Conservation (phyloP, 169 alveolate genomes). For the Plasmodium coatneyi region DNA sequence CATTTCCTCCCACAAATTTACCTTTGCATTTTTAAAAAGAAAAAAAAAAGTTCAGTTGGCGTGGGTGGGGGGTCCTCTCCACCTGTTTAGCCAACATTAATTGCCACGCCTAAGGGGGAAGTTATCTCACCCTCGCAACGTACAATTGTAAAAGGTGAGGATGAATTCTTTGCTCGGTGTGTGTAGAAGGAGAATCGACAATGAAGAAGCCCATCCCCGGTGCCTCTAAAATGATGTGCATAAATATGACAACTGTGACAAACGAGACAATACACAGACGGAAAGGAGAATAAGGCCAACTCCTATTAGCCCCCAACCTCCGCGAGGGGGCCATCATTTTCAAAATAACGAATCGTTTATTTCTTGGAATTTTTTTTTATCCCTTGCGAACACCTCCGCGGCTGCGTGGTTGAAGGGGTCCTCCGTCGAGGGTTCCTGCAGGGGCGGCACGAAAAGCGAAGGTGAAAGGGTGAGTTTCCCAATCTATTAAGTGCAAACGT, state of each 20-base stretch:
- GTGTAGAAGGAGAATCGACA: background rate
- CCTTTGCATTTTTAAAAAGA: background rate
- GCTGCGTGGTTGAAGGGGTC: constrained; percentile 62
- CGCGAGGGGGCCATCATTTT: background rate
- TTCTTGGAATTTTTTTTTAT: constrained; percentile 25
- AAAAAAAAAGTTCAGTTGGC: background rate
- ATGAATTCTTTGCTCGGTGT: background rate
- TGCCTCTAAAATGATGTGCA: background rate
- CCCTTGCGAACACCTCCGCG: constrained; percentile 45
- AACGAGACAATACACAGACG: background rate
- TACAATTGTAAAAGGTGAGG: background rate
- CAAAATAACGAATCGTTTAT: constrained; percentile 33
- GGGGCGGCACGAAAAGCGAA: background rate
- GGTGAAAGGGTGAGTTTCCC: background rate
- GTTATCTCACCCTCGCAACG: background rate
- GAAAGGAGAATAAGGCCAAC: background rate
- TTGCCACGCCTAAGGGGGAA: background rate
- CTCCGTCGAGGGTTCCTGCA: constrained; percentile 70
- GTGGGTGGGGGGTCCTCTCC: background rate
- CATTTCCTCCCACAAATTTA: background rate
- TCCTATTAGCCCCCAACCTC: background rate
- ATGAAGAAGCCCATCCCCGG: background rate
- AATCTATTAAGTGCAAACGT: background rate
- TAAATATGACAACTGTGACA: background rate
- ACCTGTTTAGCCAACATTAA: background rate